A percentile compares a stretch with the other conserved stretches of the same genome.
These are phyloP conservation scores for Blastobotrys malaysiensis DNA, from an alignment of 1,139 yeast species.

Conservation along the genomic window DNA sequence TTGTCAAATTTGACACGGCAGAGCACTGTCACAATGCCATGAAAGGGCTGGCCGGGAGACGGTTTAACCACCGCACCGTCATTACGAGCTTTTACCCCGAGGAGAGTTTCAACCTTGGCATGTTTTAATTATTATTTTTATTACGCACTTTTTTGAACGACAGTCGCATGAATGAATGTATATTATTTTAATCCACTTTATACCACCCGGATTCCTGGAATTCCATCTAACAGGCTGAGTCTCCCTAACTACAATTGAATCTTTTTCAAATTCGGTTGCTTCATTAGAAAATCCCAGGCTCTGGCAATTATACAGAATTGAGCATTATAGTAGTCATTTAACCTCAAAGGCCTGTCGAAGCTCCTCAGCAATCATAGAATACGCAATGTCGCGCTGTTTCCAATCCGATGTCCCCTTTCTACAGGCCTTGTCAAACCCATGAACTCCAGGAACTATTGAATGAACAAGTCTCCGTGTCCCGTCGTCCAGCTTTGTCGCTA, in stretches of 20 bases:
- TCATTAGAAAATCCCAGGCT: no score
- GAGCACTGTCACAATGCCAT: constrained; percentile 55
- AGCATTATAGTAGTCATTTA: no score
- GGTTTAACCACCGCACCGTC: constrained; percentile 65
- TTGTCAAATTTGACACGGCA: constrained; percentile 53
- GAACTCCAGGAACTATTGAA: background rate
- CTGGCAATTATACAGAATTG: no score
- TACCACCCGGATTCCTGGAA: no score
- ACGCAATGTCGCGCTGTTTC: background rate
- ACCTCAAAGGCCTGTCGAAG: no score
- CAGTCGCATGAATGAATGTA: background rate
- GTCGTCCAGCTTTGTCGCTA: background rate
- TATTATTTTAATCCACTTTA: background rate
- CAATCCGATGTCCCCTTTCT: background rate
- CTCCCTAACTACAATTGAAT: no score
- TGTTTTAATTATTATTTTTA: constrained; percentile 20
- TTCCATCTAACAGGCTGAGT: no score
- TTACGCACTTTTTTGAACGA: background rate
- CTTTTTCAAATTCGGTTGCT: no score
- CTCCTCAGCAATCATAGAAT: background rate
- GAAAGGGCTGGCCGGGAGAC: constrained; percentile 59
- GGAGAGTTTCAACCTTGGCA: constrained; percentile 41
- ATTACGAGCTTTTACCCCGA: constrained; percentile 60
- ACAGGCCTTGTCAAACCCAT: background rate
- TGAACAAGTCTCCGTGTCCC: background rate